Percentiles rank a stretch among this genome's conserved stretches.
These are phyloP conservation scores for Liquidambar formosana DNA, from an alignment of 164 flowering plant species.

Conservation along the genomic window DNA sequence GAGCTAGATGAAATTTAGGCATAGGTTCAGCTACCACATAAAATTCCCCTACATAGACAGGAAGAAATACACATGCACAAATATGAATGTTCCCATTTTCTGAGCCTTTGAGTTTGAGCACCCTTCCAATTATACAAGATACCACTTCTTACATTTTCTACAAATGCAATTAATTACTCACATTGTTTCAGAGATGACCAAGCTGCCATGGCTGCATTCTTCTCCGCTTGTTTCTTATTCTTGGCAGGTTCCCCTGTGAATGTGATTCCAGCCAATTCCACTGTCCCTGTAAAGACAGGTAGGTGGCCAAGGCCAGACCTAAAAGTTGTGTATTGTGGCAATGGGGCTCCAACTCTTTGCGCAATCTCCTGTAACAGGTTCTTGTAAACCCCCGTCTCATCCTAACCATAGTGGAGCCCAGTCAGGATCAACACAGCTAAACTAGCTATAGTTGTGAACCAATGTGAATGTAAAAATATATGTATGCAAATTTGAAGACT, in stretches of 20 bases:
- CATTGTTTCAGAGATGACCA: conserved; percentile 91
- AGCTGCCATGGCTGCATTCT: conserved; percentile 98
- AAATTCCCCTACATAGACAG: neutral
- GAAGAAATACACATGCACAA: neutral
- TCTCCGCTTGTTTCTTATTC: conserved; percentile 97
- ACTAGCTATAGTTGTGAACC: neutral
- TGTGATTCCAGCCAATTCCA: conserved; percentile 83
- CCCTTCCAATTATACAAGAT: neutral
- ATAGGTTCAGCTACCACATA: neutral
- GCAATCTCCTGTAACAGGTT: conserved; percentile 95
- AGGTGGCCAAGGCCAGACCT: conserved; percentile 90
- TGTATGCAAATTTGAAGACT: neutral
- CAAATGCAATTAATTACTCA: conserved; percentile 33
- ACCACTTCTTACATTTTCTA: neutral
- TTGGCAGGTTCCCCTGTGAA: conserved; percentile 96
- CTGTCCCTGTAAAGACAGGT: conserved; percentile 89
- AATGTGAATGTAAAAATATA: neutral
- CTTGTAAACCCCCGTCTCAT: conserved; percentile 98
- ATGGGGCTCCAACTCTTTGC: conserved; percentile 94
- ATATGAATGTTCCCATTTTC: neutral
- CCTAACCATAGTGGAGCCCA: conserved; percentile 43
- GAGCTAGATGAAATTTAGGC: neutral
- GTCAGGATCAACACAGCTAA: conserved; percentile 9
- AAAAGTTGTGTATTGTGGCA: conserved; percentile 78
- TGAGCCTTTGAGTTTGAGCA: neutral